A percentile compares a stretch with the other conserved stretches of the same genome.
phyloP scores from a whole-genome alignment of 176 grass and related monocot genomes.

The Saccharum spontaneum region DNA sequence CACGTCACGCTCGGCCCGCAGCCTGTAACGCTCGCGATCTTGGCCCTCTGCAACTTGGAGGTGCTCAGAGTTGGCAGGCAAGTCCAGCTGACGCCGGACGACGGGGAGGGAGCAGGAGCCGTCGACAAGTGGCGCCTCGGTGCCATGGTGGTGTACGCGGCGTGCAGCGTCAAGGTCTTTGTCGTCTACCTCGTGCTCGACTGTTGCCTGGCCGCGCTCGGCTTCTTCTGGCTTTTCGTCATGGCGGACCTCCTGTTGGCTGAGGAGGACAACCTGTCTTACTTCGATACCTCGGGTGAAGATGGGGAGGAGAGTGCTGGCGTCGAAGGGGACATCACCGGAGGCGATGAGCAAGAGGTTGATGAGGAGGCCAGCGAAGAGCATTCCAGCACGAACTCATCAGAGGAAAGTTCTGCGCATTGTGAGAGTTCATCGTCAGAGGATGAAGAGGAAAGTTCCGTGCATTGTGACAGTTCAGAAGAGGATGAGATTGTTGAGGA shows the following conservation, averaged over 20 bases:
- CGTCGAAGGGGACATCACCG: too few species aligned
- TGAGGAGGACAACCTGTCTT: background rate
- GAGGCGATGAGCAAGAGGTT: background rate
- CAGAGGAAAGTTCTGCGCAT: background rate
- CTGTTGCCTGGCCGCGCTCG: background rate
- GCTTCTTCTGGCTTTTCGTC: background rate
- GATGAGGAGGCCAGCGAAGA: background rate
- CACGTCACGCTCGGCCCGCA: background rate
- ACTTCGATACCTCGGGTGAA: background rate
- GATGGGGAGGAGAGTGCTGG: background rate
- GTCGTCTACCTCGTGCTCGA: slow-evolving; percentile 14
- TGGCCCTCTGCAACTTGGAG: slow-evolving; percentile 1
- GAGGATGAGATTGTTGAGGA: background rate
- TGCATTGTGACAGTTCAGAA: slow-evolving; percentile 3
- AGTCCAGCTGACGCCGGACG: background rate
- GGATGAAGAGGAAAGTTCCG: background rate
- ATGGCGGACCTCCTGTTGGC: background rate
- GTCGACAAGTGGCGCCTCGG: background rate
- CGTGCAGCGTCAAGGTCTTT: slow-evolving; percentile 11
- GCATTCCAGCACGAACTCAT: background rate
- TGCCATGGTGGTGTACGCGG: background rate
- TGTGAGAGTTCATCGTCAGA: too few species aligned
- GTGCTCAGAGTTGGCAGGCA: background rate
- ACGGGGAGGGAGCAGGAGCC: background rate
- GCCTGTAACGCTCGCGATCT: background rate